These are phyloP conservation scores for Zea luxurians DNA, from an alignment of 176 grass and related monocot genomes.

Conservation along the genomic window DNA sequence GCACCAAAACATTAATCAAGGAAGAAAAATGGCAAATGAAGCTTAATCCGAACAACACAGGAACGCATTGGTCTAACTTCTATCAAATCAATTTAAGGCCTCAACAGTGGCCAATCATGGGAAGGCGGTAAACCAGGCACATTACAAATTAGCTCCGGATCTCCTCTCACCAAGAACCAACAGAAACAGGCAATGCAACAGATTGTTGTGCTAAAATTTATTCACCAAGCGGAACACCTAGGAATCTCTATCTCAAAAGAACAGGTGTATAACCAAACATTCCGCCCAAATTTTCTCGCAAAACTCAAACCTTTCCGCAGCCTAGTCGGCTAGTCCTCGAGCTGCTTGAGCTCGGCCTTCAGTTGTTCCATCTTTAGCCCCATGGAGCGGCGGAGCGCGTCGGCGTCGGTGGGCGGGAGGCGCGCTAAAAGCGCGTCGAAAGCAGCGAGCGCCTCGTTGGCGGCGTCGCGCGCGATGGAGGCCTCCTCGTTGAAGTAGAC, in stretches of 20 bases:
- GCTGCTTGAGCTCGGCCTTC: conserved; percentile 89
- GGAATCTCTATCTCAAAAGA: not conserved
- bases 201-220: conserved; percentile 16
- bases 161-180: not conserved
- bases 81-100: not conserved
- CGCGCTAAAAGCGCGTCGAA: conserved; percentile 75
- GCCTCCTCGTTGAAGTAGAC: conserved; percentile 98
- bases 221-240: conserved; percentile 32
- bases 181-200: not conserved
- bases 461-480: conserved; percentile 73
- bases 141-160: conserved; percentile 19
- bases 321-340: conserved; percentile 78
- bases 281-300: conserved; percentile 21
- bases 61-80: conserved; percentile 10
- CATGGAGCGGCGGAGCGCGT: conserved; percentile 78
- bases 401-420: conserved; percentile 61
- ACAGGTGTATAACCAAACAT: conserved; percentile 2
- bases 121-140: not conserved
- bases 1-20: not conserved
- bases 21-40: not conserved
- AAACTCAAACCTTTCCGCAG: conserved; percentile 15
- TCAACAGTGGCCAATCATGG: not conserved
- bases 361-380: conserved; percentile 99
- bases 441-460: conserved; percentile 47
- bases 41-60: conserved; percentile 1